phyloP scores from a whole-genome alignment of 2,329 filamentous ascomycete species.

The Albophoma yamanashiensis region DNA sequence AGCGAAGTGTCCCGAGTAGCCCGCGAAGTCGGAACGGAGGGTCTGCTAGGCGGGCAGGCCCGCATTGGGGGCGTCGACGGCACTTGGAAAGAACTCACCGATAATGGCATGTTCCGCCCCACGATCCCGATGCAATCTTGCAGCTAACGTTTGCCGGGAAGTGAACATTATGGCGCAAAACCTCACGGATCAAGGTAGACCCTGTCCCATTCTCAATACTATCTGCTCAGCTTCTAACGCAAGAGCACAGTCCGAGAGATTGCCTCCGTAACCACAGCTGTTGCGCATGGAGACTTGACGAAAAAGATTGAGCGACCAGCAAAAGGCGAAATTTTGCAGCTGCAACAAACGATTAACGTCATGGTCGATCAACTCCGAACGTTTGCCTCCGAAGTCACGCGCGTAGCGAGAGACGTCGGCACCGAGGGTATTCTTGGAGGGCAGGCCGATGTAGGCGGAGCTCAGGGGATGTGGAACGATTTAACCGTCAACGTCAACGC shows the following conservation, averaged over 20 bases:
- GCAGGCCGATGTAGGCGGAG: conserved; percentile 72
- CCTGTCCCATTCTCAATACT: conserved; percentile 70
- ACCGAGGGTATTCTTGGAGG: conserved; percentile 76
- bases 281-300: conserved; percentile 72
- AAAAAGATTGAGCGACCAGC: conserved; percentile 77
- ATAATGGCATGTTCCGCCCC: conserved; percentile 50
- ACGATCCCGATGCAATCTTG: neutral
- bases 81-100: conserved; percentile 94
- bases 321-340: conserved; percentile 69
- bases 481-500: conserved; percentile 78
- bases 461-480: conserved; percentile 84
- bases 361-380: conserved; percentile 81
- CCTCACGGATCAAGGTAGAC: conserved; percentile 59
- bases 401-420: conserved; percentile 73
- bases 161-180: conserved; percentile 81
- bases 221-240: conserved; percentile 47
- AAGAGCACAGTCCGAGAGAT: conserved; percentile 63
- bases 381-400: conserved; percentile 75
- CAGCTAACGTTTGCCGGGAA: conserved; percentile 31
- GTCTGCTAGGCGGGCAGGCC: conserved; percentile 85
- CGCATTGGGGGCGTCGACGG: conserved; percentile 90
- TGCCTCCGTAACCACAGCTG: conserved; percentile 72
- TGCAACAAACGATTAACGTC: conserved; percentile 80
- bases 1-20: conserved; percentile 92
- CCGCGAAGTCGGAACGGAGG: conserved; percentile 92